Base-by-base conservation (phyloP, 768 basidiomycete genomes). In the Tricholoma saponaceum region DNA sequence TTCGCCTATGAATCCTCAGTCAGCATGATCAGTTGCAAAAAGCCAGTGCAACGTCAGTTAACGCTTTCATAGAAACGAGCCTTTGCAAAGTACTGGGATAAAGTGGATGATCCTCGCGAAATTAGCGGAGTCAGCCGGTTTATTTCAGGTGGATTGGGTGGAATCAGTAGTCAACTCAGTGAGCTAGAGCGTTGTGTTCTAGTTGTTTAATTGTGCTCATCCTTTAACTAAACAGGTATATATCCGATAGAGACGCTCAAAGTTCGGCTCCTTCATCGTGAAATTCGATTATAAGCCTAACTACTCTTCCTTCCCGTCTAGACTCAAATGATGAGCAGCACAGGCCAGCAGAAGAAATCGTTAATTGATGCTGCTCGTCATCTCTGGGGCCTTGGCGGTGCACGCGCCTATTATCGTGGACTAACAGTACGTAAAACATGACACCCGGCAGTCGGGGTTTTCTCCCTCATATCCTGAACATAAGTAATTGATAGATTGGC, bases 281-380 rank as follows among this genome's bases (percentile, higher is more conserved):
- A 56, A 23, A 53, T 54, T 10, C 20, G 25, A n/a, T n/a, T 54
- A 20, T 41, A 51, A 18, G 2, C 26, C 52, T 58, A 52, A 51
- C 33, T 58, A 23, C 55, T 20, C 12, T 51, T 43, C 49, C 9
- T 51, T 43, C 49, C 37, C 39, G 16, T 59, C 26, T 62, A 83
- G 87, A 98, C 96, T 0, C 92, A 97, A 84, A 92, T 98, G 85
- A 98, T 98, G 93, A 96, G 94, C 69, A 88, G 82, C 60, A 80
- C 89, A 2, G 87, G 78, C 20, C 69, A 73, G 32, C 77, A 83
- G 56, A 82, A 79, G 64, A 81, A 83, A 63, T 78, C 81, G 58
- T 71, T 95, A 57, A 55, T 79, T 10, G 72, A 74, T 32, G 90
- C 94, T 5, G 84, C 84, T 14, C 82, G 80, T 53, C 83, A 83